phyloP scores from a whole-genome alignment of 176 grass and related monocot species.

The Oryza brachyantha region DNA sequence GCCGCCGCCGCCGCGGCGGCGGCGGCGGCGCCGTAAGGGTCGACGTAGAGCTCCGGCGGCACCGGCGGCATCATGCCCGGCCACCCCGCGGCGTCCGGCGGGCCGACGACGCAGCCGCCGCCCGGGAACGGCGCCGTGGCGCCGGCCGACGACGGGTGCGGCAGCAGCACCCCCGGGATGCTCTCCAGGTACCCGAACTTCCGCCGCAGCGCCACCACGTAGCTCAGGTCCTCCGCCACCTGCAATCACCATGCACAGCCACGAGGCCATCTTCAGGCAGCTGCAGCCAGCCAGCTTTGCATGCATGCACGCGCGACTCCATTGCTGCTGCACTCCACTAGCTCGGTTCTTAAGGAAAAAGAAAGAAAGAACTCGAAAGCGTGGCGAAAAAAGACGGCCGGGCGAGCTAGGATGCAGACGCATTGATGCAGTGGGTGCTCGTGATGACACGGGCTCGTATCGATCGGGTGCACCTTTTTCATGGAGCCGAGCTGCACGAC shows the following conservation, averaged over 20 bases:
- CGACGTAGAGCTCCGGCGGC: slow-evolving; percentile 55
- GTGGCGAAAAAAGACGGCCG: slow-evolving; percentile 18
- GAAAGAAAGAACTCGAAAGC: background rate
- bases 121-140: slow-evolving; percentile 52
- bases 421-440: background rate
- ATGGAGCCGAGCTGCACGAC: slow-evolving; percentile 94
- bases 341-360: background rate
- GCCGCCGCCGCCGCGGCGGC: background rate
- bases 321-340: slow-evolving; percentile 10
- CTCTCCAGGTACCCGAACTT: slow-evolving; percentile 95
- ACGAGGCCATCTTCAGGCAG: background rate
- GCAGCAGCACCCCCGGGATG: slow-evolving; percentile 93
- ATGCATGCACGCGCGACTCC: background rate
- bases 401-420: background rate
- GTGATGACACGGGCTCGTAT: background rate
- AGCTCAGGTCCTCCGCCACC: slow-evolving; percentile 88
- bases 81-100: slow-evolving; percentile 33
- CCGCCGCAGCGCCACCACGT: slow-evolving; percentile 78
- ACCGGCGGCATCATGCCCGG: slow-evolving; percentile 19
- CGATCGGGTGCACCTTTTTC: slow-evolving; percentile 59
- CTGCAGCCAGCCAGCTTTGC: background rate
- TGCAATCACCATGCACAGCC: background rate
- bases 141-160: slow-evolving; percentile 74
- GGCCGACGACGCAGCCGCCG: background rate
- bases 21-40: slow-evolving; percentile 41